phyloP scores from a whole-genome alignment of 495 filamentous ascomycete genomes.

The Elasticomyces elasticus region DNA sequence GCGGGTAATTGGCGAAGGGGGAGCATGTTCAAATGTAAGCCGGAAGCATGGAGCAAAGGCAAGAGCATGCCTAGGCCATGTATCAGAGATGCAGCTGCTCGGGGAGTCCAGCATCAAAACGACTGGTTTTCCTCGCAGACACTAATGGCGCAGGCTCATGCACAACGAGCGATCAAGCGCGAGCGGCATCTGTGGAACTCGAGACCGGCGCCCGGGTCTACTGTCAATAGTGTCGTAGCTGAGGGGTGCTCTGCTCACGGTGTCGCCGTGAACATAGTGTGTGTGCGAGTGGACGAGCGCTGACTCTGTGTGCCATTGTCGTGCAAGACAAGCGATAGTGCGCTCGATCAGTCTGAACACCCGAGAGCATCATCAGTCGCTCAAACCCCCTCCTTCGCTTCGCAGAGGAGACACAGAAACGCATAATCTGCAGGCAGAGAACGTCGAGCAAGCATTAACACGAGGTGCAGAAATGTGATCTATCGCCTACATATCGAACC shows the following conservation, averaged over 20 bases:
- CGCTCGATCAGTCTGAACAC: neutral
- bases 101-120: neutral
- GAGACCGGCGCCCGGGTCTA: conserved; percentile 1
- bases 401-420: neutral
- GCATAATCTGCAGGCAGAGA: neutral
- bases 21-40: neutral
- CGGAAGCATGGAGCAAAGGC: neutral
- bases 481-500: neutral
- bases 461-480: neutral
- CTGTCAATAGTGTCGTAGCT: conserved; percentile 3
- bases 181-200: conserved; percentile 13
- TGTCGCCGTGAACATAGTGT: neutral
- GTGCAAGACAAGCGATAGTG: neutral
- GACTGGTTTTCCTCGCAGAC: conserved; percentile 11
- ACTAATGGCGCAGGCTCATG: conserved; percentile 12
- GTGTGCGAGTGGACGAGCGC: neutral
- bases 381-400: neutral
- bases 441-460: neutral
- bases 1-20: neutral
- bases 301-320: conserved; percentile 3
- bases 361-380: neutral
- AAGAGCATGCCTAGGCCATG: conserved; percentile 9
- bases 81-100: neutral
- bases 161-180: conserved; percentile 12
- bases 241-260: neutral